Evolutionary conservation across 2,329 filamentous ascomycete genomes (phyloP), one percentile per base, ranked within the genome.

Genomic region (Exophiala mesophila): DNA sequence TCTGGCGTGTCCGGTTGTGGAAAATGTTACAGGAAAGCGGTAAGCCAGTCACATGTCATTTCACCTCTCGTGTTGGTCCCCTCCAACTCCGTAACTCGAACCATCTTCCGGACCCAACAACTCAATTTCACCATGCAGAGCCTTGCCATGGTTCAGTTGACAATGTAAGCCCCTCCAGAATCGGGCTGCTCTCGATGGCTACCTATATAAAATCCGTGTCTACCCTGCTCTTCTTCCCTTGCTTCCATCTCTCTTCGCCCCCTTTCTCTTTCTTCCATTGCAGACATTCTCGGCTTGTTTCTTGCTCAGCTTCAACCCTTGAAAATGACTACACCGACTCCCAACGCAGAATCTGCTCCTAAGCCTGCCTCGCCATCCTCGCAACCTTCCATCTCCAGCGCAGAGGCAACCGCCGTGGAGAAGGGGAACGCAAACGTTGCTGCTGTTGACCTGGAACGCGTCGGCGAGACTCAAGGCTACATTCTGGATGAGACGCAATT

Each of bases 381-480:
- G 21, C 38, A 39, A 6, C 38, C 45, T 4, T 52, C 49, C 8
- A 15, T 49, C 43, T 52, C 49, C 23, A 52, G 49, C 28, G 39
- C 29, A 10, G 44, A 40, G 18, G 17, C 24, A 16, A 33, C 20
- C n/a, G 49, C 49, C 30, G 43, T 42, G 35, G 36, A 35, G 2
- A 21, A 28, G 17, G 24, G 23, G 7, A 33, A 19, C 21, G 12
- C 31, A 18, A 21, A 39, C 10, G 15, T 18, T 15, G 29, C 43
- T 6, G 34, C 42, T 12, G 15, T 57, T 30, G 54, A 57, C 30
- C 49, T 55, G 26, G 55, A 57, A 24, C 53, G 49, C 10, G 43
- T 54, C 12, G 53, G 53, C 20, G 53, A 57, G 43, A 45, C 47
- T n/a, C 29, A 55, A 16, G 55, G 55, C 23, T 57, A 57, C 29